Evolutionary conservation across 2,329 filamentous ascomycete genomes (phyloP).

Genomic region (Fusarium sp.): DNA sequence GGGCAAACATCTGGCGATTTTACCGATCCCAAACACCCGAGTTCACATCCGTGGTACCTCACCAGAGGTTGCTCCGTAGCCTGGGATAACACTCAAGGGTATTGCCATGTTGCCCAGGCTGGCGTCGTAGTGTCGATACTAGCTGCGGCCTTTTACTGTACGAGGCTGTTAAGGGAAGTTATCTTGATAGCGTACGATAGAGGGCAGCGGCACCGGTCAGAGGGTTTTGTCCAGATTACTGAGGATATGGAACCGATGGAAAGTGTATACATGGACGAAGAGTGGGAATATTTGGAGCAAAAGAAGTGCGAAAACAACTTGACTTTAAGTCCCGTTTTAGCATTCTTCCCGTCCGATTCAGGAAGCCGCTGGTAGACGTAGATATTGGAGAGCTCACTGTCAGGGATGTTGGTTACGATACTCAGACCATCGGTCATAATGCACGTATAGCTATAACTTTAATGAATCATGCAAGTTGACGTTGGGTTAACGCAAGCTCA

Average conservation of each 20-base stretch:
- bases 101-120: constrained; percentile 42
- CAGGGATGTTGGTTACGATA: not conserved
- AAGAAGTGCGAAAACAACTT: constrained; percentile 7
- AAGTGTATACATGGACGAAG: constrained; percentile 19
- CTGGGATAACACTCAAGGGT: constrained; percentile 22
- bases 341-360: constrained; percentile 45
- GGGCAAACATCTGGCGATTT: constrained; percentile 43
- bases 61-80: constrained; percentile 34
- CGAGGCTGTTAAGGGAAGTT: constrained; percentile 25
- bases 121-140: constrained; percentile 37
- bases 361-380: constrained; percentile 1
- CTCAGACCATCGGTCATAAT: not conserved
- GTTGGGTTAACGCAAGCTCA: not conserved
- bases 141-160: constrained; percentile 33
- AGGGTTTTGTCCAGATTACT: not conserved
- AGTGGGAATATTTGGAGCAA: not conserved
- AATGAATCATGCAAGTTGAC: too few species aligned
- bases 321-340: constrained; percentile 48
- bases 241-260: constrained; percentile 3
- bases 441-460: not conserved
- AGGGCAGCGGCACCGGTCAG: constrained; percentile 9
- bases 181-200: constrained; percentile 19
- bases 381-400: not conserved
- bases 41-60: constrained; percentile 46
- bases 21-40: constrained; percentile 41